phyloP scores from a whole-genome alignment of 805 yeast species.

The Saturnispora sekii region DNA sequence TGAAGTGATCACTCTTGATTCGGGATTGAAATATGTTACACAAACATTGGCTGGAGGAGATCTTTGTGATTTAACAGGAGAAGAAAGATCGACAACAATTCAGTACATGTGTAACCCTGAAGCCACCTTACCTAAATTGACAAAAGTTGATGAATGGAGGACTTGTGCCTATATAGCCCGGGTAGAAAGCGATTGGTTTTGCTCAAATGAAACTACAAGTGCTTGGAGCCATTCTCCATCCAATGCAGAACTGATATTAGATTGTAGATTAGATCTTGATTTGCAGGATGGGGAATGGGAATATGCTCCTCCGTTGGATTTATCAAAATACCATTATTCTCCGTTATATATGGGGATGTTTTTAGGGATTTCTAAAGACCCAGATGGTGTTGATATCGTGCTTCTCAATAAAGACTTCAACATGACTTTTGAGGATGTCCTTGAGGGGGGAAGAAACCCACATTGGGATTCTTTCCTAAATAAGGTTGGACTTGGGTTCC shows the following conservation, averaged over 20 bases:
- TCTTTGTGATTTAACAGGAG: slow-evolving; percentile 27
- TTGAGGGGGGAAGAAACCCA: neutral
- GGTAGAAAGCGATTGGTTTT: slow-evolving; percentile 13
- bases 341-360: slow-evolving; percentile 10
- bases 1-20: slow-evolving; percentile 15
- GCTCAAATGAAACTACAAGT: neutral
- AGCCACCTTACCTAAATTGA: slow-evolving; percentile 13
- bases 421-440: neutral
- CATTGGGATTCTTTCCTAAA: slow-evolving; percentile 1
- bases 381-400: neutral
- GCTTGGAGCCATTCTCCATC: neutral
- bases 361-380: neutral
- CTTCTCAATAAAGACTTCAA: slow-evolving; percentile 6
- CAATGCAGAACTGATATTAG: slow-evolving; percentile 3
- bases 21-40: slow-evolving; percentile 22
- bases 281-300: neutral
- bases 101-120: slow-evolving; percentile 22
- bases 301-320: neutral
- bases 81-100: slow-evolving; percentile 21
- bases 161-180: slow-evolving; percentile 24
- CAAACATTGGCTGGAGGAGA: slow-evolving; percentile 24
- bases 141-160: slow-evolving; percentile 20
- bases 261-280: slow-evolving; percentile 3
- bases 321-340: neutral
- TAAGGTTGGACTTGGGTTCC: slow-evolving; percentile 9